phyloP scores from a whole-genome alignment of 495 filamentous ascomycete genomes.

The Penicillium dipodomyicola region DNA sequence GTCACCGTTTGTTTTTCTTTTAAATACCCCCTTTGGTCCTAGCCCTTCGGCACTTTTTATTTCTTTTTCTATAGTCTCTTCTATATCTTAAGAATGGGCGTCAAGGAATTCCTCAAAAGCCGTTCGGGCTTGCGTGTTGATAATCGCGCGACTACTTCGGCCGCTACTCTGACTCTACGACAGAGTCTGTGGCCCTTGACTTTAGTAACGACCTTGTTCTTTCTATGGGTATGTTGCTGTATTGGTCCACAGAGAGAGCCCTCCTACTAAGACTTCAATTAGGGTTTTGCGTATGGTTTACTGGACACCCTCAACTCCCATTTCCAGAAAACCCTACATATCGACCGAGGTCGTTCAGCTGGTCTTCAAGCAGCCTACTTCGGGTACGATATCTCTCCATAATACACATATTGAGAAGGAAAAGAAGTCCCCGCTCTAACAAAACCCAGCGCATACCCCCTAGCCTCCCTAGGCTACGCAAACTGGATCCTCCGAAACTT shows the following conservation, averaged over 20 bases:
- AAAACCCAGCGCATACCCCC: conserved; percentile 51
- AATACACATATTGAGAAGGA: too few species aligned
- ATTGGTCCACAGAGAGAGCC: neutral
- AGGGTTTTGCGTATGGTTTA: conserved; percentile 53
- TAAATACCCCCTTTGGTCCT: neutral
- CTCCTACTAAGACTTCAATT: neutral
- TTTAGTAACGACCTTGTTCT: conserved; percentile 62
- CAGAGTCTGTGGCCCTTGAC: conserved; percentile 53
- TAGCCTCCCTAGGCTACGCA: conserved; percentile 60
- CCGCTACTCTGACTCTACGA: conserved; percentile 57
- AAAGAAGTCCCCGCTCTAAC: neutral
- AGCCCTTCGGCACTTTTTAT: neutral
- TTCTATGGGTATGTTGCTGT: conserved; percentile 57
- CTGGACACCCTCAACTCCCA: conserved; percentile 52
- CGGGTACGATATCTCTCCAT: conserved; percentile 23
- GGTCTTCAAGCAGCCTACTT: conserved; percentile 58
- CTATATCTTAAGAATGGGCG: conserved; percentile 22
- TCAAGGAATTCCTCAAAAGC: conserved; percentile 31
- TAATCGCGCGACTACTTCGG: conserved; percentile 52
- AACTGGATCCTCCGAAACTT: conserved; percentile 54
- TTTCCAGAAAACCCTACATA: conserved; percentile 54
- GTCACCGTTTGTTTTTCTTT: neutral
- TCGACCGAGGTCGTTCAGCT: conserved; percentile 48
- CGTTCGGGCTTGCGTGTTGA: conserved; percentile 37
- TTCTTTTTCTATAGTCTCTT: neutral